A percentile compares a stretch with the other conserved stretches of the same genome.
Conservation (phyloP, 768 basidiomycete genomes). For the Tulasnella sp. region DNA sequence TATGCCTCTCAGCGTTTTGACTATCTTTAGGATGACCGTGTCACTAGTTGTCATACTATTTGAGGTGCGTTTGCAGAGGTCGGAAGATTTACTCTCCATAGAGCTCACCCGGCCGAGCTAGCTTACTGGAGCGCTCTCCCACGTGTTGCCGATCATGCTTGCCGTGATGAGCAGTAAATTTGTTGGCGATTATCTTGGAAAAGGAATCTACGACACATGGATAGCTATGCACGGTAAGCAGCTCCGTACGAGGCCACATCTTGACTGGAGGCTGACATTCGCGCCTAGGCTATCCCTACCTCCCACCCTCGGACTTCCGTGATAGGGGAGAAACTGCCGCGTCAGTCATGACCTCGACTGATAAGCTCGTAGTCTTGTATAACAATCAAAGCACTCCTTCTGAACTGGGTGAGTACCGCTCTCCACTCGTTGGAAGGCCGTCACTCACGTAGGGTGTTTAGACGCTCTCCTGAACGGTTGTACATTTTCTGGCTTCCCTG, state of each 20-base stretch:
- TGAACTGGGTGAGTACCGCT: constrained; percentile 34
- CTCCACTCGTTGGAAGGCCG: not conserved
- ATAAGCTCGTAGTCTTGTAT: constrained; percentile 40
- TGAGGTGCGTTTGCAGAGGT: constrained; percentile 33
- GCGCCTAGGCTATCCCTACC: constrained; percentile 54
- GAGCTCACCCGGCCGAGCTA: no score
- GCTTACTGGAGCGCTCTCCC: constrained; percentile 69
- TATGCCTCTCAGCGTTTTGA: not conserved
- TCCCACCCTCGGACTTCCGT: constrained; percentile 51
- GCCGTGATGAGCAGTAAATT: constrained; percentile 67
- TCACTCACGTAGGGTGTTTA: constrained; percentile 15
- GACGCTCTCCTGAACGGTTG: constrained; percentile 33
- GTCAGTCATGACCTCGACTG: constrained; percentile 45
- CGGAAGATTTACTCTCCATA: not conserved
- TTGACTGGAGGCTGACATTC: constrained; percentile 21
- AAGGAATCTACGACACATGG: constrained; percentile 11
- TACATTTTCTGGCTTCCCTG: constrained; percentile 53
- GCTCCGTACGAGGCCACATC: not conserved
- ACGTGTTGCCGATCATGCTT: constrained; percentile 75
- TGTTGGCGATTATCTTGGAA: constrained; percentile 52
- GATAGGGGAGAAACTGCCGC: constrained; percentile 54
- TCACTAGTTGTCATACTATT: constrained; percentile 68
- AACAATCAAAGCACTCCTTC: constrained; percentile 32
- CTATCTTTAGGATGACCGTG: constrained; percentile 29
- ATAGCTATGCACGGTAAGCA: constrained; percentile 7